Conservation (phyloP, 805 yeast genomes). For the Kluyveromyces siamensis region DNA sequence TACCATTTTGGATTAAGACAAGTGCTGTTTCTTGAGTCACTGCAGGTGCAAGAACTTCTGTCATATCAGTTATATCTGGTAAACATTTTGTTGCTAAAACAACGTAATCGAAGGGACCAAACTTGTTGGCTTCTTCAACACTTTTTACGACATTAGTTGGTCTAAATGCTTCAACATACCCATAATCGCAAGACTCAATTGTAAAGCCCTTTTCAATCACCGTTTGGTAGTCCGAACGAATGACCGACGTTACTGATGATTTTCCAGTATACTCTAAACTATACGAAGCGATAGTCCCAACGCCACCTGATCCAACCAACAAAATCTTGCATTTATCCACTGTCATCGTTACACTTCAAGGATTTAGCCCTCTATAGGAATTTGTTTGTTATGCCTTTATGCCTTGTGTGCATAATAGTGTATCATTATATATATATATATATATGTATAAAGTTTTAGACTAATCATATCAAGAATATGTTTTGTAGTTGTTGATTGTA, state of each 20-base stretch:
- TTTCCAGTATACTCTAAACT: conserved; percentile 40
- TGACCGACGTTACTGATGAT: conserved; percentile 45
- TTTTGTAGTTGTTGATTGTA: too few species aligned
- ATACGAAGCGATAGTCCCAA: conserved; percentile 62
- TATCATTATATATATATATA: too few species aligned
- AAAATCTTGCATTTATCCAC: conserved; percentile 30
- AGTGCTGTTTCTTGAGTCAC: conserved; percentile 37
- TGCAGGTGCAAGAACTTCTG: conserved; percentile 42
- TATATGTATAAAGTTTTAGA: too few species aligned
- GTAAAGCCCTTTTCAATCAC: conserved; percentile 42
- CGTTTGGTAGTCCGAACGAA: conserved; percentile 47
- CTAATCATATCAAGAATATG: too few species aligned
- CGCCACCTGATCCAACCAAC: conserved; percentile 70
- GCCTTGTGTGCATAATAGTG: not conserved
- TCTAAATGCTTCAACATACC: conserved; percentile 37
- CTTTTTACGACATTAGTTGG: conserved; percentile 36
- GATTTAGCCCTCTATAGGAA: too few species aligned
- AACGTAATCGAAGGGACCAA: conserved; percentile 40
- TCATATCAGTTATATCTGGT: conserved; percentile 50
- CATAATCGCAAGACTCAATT: conserved; percentile 50
- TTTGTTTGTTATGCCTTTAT: too few species aligned
- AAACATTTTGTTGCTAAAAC: conserved; percentile 54
- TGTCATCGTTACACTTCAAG: not conserved
- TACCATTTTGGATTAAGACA: conserved; percentile 51
- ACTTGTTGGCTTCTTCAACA: conserved; percentile 32